A percentile compares a stretch with the other conserved stretches of the same genome.
Conservation (phyloP, 768 basidiomycete genomes). For the Boletus rufocinnamomeus region DNA sequence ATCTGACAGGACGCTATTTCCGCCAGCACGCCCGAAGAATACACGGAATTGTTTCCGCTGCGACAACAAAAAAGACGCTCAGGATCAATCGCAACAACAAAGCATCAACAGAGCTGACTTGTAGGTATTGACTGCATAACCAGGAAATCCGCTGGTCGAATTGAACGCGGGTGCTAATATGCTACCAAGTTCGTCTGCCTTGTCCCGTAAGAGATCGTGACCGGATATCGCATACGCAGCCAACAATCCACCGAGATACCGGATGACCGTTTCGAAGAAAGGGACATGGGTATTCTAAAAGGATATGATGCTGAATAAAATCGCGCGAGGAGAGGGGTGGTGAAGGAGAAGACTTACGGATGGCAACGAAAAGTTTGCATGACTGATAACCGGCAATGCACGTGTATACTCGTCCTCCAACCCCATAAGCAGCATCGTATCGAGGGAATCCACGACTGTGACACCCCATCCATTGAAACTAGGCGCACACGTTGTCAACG, state of each 20-base stretch:
- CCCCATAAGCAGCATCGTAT: slow-evolving; percentile 83
- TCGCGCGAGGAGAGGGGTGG: background rate
- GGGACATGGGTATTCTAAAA: slow-evolving; percentile 41
- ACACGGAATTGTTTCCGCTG: background rate
- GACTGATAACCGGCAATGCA: slow-evolving; percentile 53
- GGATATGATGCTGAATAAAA: background rate
- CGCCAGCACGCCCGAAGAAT: slow-evolving; percentile 49
- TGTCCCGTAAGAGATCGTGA: slow-evolving; percentile 59
- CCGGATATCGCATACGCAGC: slow-evolving; percentile 78
- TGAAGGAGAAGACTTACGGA: slow-evolving; percentile 34
- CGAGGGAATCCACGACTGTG: slow-evolving; percentile 77
- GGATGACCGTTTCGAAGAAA: slow-evolving; percentile 85
- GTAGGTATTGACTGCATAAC: slow-evolving; percentile 66
- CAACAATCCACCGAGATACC: slow-evolving; percentile 85
- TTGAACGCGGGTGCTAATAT: slow-evolving; percentile 72
- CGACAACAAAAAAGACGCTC: background rate
- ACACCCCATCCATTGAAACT: slow-evolving; percentile 85
- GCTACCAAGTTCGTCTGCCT: slow-evolving; percentile 75
- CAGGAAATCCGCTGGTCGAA: slow-evolving; percentile 68
- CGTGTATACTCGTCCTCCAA: slow-evolving; percentile 68
- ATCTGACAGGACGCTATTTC: slow-evolving; percentile 82
- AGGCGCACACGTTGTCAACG: background rate
- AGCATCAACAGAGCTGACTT: slow-evolving; percentile 38
- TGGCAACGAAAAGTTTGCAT: slow-evolving; percentile 49
- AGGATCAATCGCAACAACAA: background rate